Conservation (phyloP, 179 eudicot genomes). For the Pouteria campechiana region DNA sequence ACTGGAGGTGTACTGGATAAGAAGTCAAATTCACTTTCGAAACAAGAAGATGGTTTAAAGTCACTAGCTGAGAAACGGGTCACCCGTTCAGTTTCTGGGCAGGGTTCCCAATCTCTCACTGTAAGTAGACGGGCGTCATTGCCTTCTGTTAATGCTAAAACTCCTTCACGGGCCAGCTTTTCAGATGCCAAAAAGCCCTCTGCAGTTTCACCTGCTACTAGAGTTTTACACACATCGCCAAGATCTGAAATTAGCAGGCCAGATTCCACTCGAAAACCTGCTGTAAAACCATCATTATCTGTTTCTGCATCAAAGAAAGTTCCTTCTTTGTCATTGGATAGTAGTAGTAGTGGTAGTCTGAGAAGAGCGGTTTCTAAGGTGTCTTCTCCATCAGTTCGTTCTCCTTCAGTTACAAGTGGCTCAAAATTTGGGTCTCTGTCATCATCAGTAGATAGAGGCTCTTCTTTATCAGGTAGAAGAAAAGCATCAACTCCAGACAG, state of each 20-base stretch:
- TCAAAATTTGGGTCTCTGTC: conserved; percentile 29
- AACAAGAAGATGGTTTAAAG: conserved; percentile 17
- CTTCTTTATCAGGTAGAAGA: conserved; percentile 37
- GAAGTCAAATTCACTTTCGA: conserved; percentile 20
- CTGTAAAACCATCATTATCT: conserved; percentile 21
- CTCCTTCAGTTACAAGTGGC: conserved; percentile 37
- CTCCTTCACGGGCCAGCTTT: conserved; percentile 13
- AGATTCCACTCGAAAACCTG: conserved; percentile 27
- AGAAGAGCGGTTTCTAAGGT: conserved; percentile 34
- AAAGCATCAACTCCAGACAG: conserved; percentile 43
- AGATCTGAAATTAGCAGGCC: conserved; percentile 27
- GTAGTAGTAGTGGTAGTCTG: conserved; percentile 34
- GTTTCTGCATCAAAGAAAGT: conserved; percentile 37
- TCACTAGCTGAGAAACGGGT: conserved; percentile 14
- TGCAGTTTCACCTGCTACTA: conserved; percentile 37
- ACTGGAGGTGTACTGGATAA: conserved; percentile 60
- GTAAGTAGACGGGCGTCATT: conserved; percentile 38
- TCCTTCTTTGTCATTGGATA: conserved; percentile 40
- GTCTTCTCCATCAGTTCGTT: conserved; percentile 29
- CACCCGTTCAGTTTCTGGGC: conserved; percentile 21
- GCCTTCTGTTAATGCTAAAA: conserved; percentile 26
- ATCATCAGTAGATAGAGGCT: conserved; percentile 36
- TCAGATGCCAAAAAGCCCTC: conserved; percentile 28
- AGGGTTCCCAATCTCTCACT: conserved; percentile 57
- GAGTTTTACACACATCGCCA: conserved; percentile 33